Percentiles rank a stretch among this genome's conserved stretches.
Conservation (phyloP, 768 basidiomycete species). For the Suillus plorans region DNA sequence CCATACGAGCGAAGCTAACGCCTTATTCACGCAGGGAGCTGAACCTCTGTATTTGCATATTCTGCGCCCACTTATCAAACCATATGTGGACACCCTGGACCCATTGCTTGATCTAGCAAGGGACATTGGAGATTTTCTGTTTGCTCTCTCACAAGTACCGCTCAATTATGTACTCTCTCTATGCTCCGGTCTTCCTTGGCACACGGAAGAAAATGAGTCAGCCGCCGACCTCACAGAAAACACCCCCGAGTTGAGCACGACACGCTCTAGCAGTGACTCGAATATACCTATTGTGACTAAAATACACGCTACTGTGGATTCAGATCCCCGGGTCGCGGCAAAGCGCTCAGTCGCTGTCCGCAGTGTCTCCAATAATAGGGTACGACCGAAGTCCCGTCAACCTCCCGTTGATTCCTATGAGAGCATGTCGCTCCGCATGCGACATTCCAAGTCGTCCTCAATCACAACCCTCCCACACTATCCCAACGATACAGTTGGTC, state of each 20-base stretch:
- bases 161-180: constrained; percentile 34
- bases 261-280: constrained; percentile 12
- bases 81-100: constrained; percentile 69
- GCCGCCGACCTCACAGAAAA: constrained; percentile 9
- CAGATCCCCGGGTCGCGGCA: constrained; percentile 10
- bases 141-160: constrained; percentile 42
- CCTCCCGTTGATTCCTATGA: constrained; percentile 8
- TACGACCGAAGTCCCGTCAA: constrained; percentile 3
- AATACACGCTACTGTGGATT: constrained; percentile 6
- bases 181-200: constrained; percentile 28
- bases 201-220: constrained; percentile 11
- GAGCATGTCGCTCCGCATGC: constrained; percentile 7
- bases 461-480: constrained; percentile 24
- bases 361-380: constrained; percentile 19
- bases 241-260: constrained; percentile 3
- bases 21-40: constrained; percentile 57
- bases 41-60: constrained; percentile 84
- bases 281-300: constrained; percentile 16
- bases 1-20: constrained; percentile 11
- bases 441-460: constrained; percentile 18
- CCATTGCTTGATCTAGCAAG: constrained; percentile 57
- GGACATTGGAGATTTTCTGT: constrained; percentile 63
- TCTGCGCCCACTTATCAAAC: constrained; percentile 75
- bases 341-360: constrained; percentile 16
- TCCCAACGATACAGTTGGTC: constrained; percentile 18